A percentile compares a stretch with the other conserved stretches of the same genome.
phyloP scores from a whole-genome alignment of 2,329 filamentous ascomycete species.

The Cercospora sp. region DNA sequence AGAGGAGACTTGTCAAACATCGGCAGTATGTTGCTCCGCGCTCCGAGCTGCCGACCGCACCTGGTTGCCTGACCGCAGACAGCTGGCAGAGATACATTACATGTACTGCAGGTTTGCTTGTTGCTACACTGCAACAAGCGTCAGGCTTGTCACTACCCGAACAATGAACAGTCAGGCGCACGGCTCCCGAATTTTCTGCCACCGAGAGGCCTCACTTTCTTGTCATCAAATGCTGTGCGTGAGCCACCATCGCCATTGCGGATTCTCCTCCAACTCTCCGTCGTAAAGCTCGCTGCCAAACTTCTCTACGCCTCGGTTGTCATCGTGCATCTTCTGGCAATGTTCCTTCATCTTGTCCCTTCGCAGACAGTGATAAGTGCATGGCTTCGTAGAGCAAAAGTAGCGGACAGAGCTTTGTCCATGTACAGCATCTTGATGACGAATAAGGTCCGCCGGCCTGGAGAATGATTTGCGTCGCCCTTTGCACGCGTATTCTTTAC shows the following conservation, averaged over 20 bases:
- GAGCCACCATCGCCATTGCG: not conserved
- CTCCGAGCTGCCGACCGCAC: not conserved
- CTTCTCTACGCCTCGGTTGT: not conserved
- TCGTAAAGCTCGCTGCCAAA: not conserved
- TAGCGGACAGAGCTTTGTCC: not conserved
- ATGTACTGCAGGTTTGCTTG: too few relatives aligned
- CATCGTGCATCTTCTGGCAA: not conserved
- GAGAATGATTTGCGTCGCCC: not conserved
- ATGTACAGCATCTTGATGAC: not conserved
- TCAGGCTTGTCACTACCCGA: not conserved
- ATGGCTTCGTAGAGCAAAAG: not conserved
- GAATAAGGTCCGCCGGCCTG: not conserved
- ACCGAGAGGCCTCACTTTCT: too few relatives aligned
- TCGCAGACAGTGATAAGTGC: not conserved
- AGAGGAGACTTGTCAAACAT: not conserved
- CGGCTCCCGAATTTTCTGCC: too few relatives aligned
- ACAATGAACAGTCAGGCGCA: not conserved
- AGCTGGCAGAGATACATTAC: not conserved
- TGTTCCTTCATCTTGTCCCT: constrained; percentile 2
- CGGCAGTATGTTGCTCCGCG: not conserved
- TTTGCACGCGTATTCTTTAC: not conserved
- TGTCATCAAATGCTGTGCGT: not conserved
- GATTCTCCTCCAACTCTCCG: not conserved
- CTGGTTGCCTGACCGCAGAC: not conserved
- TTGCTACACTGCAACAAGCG: not conserved